Base-by-base conservation (phyloP, 1,284 basidiomycete genomes). In the Phylloporus gajari region DNA sequence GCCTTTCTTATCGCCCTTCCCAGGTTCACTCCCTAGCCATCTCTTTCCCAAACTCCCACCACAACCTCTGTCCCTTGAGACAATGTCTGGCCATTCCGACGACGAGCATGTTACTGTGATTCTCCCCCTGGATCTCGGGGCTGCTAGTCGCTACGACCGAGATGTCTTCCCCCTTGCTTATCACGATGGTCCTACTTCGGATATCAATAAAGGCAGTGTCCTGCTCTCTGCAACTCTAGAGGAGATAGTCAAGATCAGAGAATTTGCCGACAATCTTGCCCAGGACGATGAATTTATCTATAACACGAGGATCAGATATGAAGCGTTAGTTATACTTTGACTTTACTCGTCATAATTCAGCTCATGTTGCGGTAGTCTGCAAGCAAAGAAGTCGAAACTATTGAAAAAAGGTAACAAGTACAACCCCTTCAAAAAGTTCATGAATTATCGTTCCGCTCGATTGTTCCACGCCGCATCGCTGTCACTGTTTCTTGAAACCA, bases 221-320 rank as follows among this genome's bases (percentile, higher is more conserved):
- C 44, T 76, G 25, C 59, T 78, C 12, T 40, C 1, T 21, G 63
- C 76, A 13, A 78, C 75, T 5, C 30, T 76, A 21, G 42, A 75
- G 0, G 76, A 76, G 12, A 75, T 76, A 75, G 2, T 3, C 0
- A 56, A 5, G 27, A 75, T 76, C 2, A 30, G 4, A 2, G 1
- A 69, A 11, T 12, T 78, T 3, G 64, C 59, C 11, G 42, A 67
- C 25, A 62, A 76, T 64, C n/a, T 59, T 11, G 38, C 68, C 23
- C 5, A 70, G 8, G 60, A 67, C 3, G 15, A n/a, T 0, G 35
- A 48, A 5, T 78, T 76, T 27, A 51, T 70, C 5, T 67, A 13
- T 7, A 44, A 58, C 23, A 70, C 75, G 8, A 75, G 32, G n/a
- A 5, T 61, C 38, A 21, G 12, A 11, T 61, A 40, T 27, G 60